Percentiles rank a stretch among this genome's conserved stretches.
Evolutionary conservation across 2,329 filamentous ascomycete species (phyloP).

Genomic region (Diplodia corticola): DNA sequence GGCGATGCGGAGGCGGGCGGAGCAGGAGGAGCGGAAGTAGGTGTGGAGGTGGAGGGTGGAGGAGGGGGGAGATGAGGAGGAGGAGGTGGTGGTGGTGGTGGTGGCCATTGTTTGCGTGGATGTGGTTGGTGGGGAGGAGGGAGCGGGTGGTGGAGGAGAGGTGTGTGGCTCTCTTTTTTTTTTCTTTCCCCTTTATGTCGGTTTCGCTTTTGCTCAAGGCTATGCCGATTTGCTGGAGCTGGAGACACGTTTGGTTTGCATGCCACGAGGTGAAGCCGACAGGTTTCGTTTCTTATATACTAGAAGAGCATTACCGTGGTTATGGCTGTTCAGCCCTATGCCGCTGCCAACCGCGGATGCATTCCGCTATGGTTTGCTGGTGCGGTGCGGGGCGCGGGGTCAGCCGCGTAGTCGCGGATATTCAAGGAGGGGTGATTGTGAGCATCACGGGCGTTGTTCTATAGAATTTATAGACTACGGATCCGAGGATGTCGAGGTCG

Average conservation of each 20-base stretch:
- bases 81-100: background rate
- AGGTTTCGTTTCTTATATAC: background rate
- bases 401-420: constrained; percentile 2
- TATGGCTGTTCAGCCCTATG: background rate
- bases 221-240: background rate
- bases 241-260: background rate
- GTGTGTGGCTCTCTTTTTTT: background rate
- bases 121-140: background rate
- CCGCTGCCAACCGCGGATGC: constrained; percentile 11
- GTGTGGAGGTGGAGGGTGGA: constrained; percentile 50
- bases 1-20: constrained; percentile 61
- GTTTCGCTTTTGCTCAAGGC: background rate
- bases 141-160: background rate
- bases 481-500: background rate
- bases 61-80: background rate
- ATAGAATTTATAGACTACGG: background rate
- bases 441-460: background rate
- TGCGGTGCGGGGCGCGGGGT: constrained; percentile 5
- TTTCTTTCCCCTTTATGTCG: background rate
- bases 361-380: background rate
- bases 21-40: constrained; percentile 65
- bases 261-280: background rate
- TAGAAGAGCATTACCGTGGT: background rate
- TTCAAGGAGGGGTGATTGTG: constrained; percentile 1
- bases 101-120: background rate